phyloP scores from a whole-genome alignment of 176 grass and related monocot genomes.

The Eleusine indica region DNA sequence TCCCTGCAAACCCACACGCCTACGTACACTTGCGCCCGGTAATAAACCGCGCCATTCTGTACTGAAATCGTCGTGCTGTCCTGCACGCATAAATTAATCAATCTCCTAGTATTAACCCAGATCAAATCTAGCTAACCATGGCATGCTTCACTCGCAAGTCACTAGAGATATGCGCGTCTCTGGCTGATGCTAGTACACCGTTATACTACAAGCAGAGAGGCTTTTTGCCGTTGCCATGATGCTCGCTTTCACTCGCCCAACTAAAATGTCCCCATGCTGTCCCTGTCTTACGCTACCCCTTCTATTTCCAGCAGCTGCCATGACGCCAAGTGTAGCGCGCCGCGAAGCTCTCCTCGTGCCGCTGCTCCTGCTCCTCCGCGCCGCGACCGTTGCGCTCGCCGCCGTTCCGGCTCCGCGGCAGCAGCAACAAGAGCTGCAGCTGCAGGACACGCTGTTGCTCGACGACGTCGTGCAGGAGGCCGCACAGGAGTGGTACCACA shows the following conservation, averaged over 20 bases:
- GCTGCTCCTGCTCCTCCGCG: constrained; percentile 19
- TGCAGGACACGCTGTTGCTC: constrained; percentile 57
- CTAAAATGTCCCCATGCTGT: constrained; percentile 61
- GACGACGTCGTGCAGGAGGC: constrained; percentile 74
- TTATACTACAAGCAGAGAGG: not conserved
- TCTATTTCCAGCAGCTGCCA: constrained; percentile 51
- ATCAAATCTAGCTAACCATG: constrained; percentile 26
- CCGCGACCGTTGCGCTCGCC: constrained; percentile 24
- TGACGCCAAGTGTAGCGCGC: constrained; percentile 21
- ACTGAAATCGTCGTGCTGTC: constrained; percentile 17
- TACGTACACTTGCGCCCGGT: constrained; percentile 35
- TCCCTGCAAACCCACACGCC: constrained; percentile 20
- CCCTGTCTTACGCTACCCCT: constrained; percentile 24
- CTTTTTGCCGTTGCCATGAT: constrained; percentile 45
- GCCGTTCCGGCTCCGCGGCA: not conserved
- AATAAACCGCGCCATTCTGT: constrained; percentile 36
- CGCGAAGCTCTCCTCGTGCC: not conserved
- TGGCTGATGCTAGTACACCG: not conserved
- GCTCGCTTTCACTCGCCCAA: constrained; percentile 40
- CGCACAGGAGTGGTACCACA: constrained; percentile 59
- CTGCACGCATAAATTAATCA: constrained; percentile 29
- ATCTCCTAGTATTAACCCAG: constrained; percentile 22
- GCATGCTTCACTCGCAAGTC: constrained; percentile 47
- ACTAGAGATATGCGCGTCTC: not conserved
- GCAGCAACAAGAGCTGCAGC: constrained; percentile 41